phyloP scores from a whole-genome alignment of 352 stramenopile species.

The Phytophthora palmivora region DNA sequence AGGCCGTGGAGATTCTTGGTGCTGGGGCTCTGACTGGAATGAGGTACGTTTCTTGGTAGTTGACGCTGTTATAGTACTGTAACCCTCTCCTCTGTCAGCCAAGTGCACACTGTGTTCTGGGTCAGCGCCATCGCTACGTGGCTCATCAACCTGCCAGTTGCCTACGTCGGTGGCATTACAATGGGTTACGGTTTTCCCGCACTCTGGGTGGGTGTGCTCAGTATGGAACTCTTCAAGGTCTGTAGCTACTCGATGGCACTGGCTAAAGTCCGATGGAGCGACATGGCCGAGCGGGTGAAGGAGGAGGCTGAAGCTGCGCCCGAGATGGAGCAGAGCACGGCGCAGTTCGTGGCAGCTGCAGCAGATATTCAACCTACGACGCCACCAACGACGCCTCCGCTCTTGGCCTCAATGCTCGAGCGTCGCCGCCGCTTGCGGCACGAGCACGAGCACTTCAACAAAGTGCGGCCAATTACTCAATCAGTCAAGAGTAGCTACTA shows the following conservation, averaged over 20 bases:
- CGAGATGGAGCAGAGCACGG: constrained; percentile 56
- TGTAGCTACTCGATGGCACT: constrained; percentile 54
- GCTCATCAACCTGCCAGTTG: constrained; percentile 69
- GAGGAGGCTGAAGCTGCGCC: constrained; percentile 49
- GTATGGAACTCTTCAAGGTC: constrained; percentile 76
- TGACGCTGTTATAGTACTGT: background rate
- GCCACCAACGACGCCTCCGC: constrained; percentile 47
- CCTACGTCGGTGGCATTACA: constrained; percentile 54
- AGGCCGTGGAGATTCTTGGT: constrained; percentile 70
- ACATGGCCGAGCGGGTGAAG: constrained; percentile 55
- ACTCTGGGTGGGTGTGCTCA: constrained; percentile 68
- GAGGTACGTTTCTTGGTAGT: constrained; percentile 40
- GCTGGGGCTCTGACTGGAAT: constrained; percentile 71
- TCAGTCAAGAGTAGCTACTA: constrained; percentile 16
- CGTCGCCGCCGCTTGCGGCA: constrained; percentile 35
- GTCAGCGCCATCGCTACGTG: constrained; percentile 71
- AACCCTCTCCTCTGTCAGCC: constrained; percentile 25
- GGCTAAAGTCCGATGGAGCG: constrained; percentile 52
- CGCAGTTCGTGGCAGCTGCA: constrained; percentile 70
- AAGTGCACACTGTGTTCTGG: constrained; percentile 71
- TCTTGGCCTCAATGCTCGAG: constrained; percentile 44
- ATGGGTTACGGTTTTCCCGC: constrained; percentile 65
- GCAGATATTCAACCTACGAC: constrained; percentile 65
- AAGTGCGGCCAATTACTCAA: constrained; percentile 29
- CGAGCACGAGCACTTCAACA: constrained; percentile 24